Evolutionary conservation across 768 basidiomycete species (phyloP).

Genomic region (Tulasnella sp.): DNA sequence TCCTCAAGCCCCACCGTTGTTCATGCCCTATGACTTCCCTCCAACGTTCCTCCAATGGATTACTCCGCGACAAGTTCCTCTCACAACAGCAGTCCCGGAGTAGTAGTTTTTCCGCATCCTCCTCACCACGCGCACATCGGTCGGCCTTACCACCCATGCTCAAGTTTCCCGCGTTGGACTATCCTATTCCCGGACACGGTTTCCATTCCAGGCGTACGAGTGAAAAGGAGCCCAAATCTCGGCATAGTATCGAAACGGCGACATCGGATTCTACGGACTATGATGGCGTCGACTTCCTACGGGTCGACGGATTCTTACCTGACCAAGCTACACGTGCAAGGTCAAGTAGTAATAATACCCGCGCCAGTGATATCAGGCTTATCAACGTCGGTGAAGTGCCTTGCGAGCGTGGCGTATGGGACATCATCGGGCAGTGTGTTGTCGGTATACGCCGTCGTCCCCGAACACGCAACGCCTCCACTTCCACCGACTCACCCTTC

Average conservation of each 20-base stretch:
- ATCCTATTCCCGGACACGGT: slow-evolving; percentile 73
- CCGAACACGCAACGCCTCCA: neutral
- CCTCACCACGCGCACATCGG: slow-evolving; percentile 38
- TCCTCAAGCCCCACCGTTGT: slow-evolving; percentile 49
- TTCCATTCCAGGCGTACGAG: slow-evolving; percentile 60
- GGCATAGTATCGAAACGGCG: slow-evolving; percentile 22
- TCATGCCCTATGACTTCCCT: slow-evolving; percentile 37
- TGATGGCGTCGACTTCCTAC: neutral
- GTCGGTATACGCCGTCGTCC: slow-evolving; percentile 58
- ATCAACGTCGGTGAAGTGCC: slow-evolving; percentile 27
- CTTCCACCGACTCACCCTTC: slow-evolving; percentile 34
- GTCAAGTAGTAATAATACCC: too few relatives aligned
- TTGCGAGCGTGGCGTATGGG: slow-evolving; percentile 74
- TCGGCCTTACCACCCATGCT: slow-evolving; percentile 25
- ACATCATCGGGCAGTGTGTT: slow-evolving; percentile 36
- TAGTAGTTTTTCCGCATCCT: slow-evolving; percentile 38
- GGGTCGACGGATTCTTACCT: too few relatives aligned
- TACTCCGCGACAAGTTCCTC: slow-evolving; percentile 4
- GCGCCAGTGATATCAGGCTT: slow-evolving; percentile 17
- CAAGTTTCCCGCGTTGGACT: slow-evolving; percentile 44
- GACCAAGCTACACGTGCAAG: too few relatives aligned
- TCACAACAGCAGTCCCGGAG: slow-evolving; percentile 42
- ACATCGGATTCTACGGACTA: slow-evolving; percentile 8
- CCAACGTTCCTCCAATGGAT: too few relatives aligned
- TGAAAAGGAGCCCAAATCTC: slow-evolving; percentile 44